Conservation (phyloP, 345 rosid species). For the Corchorus capsularis region DNA sequence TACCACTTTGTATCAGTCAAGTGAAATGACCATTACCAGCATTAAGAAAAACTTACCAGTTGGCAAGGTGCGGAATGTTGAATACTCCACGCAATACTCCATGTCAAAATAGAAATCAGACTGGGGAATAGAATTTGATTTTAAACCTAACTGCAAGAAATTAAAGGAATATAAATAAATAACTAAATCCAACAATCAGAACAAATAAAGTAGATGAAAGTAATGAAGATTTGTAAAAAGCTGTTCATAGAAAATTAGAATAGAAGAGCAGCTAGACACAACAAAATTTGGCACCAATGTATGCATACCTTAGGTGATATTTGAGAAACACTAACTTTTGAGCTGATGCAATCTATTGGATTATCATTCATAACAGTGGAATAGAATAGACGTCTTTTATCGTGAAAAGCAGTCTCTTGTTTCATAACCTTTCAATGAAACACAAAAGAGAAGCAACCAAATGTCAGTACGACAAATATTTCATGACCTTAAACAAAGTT, state of each 20-base stretch:
- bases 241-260: conserved; percentile 15
- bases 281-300: background rate
- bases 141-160: conserved; percentile 57
- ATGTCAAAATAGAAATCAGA: conserved; percentile 82
- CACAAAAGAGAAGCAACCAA: conserved; percentile 15
- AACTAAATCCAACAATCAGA: conserved; percentile 8
- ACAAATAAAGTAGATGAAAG: conserved; percentile 7
- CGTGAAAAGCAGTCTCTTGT: conserved; percentile 62
- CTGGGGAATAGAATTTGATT: conserved; percentile 34
- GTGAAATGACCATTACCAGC: background rate
- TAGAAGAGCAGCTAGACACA: background rate
- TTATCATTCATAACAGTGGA: conserved; percentile 93
- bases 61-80: conserved; percentile 67
- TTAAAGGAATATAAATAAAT: conserved; percentile 14
- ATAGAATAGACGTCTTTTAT: conserved; percentile 76
- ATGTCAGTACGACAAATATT: conserved; percentile 19
- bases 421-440: conserved; percentile 58
- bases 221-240: conserved; percentile 9
- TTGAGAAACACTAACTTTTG: conserved; percentile 65
- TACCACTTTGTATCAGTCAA: background rate
- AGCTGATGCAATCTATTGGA: conserved; percentile 74
- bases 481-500: conserved; percentile 17
- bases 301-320: conserved; percentile 59
- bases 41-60: conserved; percentile 44
- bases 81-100: conserved; percentile 91